These are phyloP conservation scores for Komagataea norvegica DNA, from an alignment of 1,139 yeast species.

Conservation along the genomic window DNA sequence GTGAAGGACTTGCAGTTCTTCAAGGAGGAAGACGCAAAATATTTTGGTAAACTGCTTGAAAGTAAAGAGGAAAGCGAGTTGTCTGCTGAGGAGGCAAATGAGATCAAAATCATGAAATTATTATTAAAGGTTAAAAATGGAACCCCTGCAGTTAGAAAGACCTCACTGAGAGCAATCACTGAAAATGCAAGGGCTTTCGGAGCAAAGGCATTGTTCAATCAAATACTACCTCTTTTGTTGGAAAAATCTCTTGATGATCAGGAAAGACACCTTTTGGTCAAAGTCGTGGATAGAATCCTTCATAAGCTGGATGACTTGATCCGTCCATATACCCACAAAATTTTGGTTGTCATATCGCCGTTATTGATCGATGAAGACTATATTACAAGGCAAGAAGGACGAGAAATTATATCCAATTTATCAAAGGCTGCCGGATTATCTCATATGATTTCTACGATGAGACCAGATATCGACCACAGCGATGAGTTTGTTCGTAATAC, in stretches of 20 bases:
- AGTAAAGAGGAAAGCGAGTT: slow-evolving; percentile 34
- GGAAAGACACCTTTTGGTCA: slow-evolving; percentile 78
- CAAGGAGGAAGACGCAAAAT: slow-evolving; percentile 66
- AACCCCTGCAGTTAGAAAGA: slow-evolving; percentile 57
- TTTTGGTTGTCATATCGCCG: slow-evolving; percentile 74
- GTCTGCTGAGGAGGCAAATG: slow-evolving; percentile 51
- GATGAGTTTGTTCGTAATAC: slow-evolving; percentile 81
- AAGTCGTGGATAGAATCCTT: slow-evolving; percentile 66
- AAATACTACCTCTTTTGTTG: slow-evolving; percentile 66
- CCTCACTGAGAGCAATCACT: slow-evolving; percentile 64
- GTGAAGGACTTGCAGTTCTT: slow-evolving; percentile 60
- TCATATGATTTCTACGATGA: slow-evolving; percentile 66
- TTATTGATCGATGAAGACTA: slow-evolving; percentile 75
- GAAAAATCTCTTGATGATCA: slow-evolving; percentile 75
- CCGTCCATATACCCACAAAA: slow-evolving; percentile 69
- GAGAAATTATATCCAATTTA: slow-evolving; percentile 70
- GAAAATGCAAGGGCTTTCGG: slow-evolving; percentile 66
- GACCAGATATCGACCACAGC: slow-evolving; percentile 77
- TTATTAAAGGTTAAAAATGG: slow-evolving; percentile 78
- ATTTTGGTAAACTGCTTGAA: slow-evolving; percentile 60
- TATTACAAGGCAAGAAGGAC: slow-evolving; percentile 68
- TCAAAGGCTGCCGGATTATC: slow-evolving; percentile 82
- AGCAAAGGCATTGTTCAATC: slow-evolving; percentile 61
- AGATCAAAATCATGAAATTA: slow-evolving; percentile 57
- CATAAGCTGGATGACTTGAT: slow-evolving; percentile 60